phyloP scores from a whole-genome alignment of 1,139 yeast species.

The Hansenula lynferdii region DNA sequence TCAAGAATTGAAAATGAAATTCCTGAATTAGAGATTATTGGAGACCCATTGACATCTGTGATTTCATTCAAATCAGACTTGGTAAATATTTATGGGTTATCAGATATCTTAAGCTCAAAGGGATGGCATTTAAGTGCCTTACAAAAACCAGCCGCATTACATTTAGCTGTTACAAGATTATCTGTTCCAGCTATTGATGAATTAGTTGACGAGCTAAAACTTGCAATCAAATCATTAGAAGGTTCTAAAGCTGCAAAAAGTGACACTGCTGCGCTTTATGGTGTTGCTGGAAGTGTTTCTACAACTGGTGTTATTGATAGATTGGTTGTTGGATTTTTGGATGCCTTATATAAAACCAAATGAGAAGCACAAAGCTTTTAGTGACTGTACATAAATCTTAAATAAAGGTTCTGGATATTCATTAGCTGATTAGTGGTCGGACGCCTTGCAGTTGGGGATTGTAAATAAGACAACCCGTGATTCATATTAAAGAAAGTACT shows the following conservation, averaged over 20 bases:
- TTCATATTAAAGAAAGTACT: too few species aligned
- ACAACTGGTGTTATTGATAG: slow-evolving; percentile 85
- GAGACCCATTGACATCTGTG: slow-evolving; percentile 83
- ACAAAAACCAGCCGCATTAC: slow-evolving; percentile 88
- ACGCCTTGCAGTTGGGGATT: too few species aligned
- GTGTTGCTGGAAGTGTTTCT: slow-evolving; percentile 87
- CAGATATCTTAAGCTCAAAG: slow-evolving; percentile 57
- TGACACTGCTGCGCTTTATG: slow-evolving; percentile 85
- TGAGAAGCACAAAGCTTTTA: too few species aligned
- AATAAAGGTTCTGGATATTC: slow-evolving; percentile 31
- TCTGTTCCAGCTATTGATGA: slow-evolving; percentile 61
- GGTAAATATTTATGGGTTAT: slow-evolving; percentile 67
- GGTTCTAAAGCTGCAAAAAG: slow-evolving; percentile 25
- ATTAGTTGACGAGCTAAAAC: slow-evolving; percentile 51
- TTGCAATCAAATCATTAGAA: slow-evolving; percentile 39
- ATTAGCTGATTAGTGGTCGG: too few species aligned
- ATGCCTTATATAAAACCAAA: slow-evolving; percentile 56
- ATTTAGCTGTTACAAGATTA: slow-evolving; percentile 78
- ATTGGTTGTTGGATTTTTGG: slow-evolving; percentile 74
- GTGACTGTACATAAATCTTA: too few species aligned
- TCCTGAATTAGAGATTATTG: slow-evolving; percentile 61
- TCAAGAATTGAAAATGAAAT: slow-evolving; percentile 40
- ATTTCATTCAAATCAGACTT: slow-evolving; percentile 61
- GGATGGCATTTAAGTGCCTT: slow-evolving; percentile 93
- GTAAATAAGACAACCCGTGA: too few species aligned